Conservation (phyloP, 2,329 filamentous ascomycete species). For the Sclerotinia glacialis region DNA sequence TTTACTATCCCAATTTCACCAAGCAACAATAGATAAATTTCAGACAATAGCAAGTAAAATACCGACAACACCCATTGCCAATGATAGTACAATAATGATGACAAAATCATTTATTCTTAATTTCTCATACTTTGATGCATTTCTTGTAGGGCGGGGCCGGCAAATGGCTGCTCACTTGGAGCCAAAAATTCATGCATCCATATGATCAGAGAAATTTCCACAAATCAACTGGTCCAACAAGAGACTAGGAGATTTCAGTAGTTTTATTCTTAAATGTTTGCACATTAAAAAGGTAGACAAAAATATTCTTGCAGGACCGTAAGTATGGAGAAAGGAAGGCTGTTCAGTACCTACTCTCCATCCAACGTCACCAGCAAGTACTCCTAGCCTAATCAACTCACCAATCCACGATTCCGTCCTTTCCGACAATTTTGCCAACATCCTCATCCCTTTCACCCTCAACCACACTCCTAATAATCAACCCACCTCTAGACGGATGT, state of each 20-base stretch:
- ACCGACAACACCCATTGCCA: not conserved
- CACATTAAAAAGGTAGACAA: too few relatives aligned
- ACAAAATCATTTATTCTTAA: not conserved
- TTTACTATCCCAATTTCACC: not conserved
- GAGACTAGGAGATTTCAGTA: not conserved
- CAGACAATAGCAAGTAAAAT: not conserved
- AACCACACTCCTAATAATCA: slow-evolving; percentile 43
- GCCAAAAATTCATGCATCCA: not conserved
- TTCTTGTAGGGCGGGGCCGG: too few relatives aligned
- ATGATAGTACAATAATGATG: not conserved
- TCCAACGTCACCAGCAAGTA: not conserved
- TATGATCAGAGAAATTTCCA: not conserved
- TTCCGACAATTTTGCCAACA: slow-evolving; percentile 41
- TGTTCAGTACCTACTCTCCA: too few relatives aligned
- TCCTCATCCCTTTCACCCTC: slow-evolving; percentile 45
- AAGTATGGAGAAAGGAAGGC: too few relatives aligned
- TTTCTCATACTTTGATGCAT: too few relatives aligned
- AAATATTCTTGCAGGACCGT: too few relatives aligned
- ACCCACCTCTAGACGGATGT: slow-evolving; percentile 41
- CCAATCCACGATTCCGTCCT: slow-evolving; percentile 17
- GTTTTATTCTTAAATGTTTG: not conserved
- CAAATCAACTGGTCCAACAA: not conserved
- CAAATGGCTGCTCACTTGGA: not conserved
- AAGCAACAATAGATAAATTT: not conserved
- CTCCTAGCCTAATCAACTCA: not conserved